Conservation (phyloP, 2,329 filamentous ascomycete species). For the Penicillium sp. region DNA sequence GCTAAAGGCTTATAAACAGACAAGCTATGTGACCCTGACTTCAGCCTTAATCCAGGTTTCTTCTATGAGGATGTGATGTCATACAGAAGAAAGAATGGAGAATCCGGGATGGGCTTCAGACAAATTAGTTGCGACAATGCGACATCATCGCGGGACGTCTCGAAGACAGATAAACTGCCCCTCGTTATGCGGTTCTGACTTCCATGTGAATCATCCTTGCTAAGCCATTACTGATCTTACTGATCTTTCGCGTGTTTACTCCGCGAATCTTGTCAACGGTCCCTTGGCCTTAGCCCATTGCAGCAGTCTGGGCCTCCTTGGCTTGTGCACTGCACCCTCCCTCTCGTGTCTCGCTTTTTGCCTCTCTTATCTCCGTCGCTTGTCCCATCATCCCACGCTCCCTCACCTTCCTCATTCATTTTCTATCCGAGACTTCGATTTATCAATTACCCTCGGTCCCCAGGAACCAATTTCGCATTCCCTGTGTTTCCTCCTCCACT, state of each 20-base stretch:
- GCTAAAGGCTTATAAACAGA: conserved; percentile 10
- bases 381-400: neutral
- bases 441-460: neutral
- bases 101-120: conserved; percentile 3
- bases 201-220: neutral
- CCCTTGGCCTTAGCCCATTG: neutral
- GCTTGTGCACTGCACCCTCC: neutral
- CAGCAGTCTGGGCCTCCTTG: conserved; percentile 12
- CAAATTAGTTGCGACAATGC: conserved; percentile 1
- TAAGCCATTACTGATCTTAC: neutral
- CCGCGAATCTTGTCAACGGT: neutral
- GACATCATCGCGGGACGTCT: conserved; percentile 2
- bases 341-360: neutral
- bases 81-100: neutral
- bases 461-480: neutral
- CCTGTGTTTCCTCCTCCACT: neutral
- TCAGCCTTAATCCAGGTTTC: conserved; percentile 2
- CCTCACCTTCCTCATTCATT: neutral
- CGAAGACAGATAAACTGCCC: neutral
- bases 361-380: conserved; percentile 3
- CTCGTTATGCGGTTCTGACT: neutral
- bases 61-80: neutral
- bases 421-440: neutral
- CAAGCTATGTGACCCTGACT: neutral
- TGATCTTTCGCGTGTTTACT: neutral